These are phyloP conservation scores for Nigrograna mackinnonii DNA, from an alignment of 2,329 filamentous ascomycete genomes.

Conservation along the genomic window DNA sequence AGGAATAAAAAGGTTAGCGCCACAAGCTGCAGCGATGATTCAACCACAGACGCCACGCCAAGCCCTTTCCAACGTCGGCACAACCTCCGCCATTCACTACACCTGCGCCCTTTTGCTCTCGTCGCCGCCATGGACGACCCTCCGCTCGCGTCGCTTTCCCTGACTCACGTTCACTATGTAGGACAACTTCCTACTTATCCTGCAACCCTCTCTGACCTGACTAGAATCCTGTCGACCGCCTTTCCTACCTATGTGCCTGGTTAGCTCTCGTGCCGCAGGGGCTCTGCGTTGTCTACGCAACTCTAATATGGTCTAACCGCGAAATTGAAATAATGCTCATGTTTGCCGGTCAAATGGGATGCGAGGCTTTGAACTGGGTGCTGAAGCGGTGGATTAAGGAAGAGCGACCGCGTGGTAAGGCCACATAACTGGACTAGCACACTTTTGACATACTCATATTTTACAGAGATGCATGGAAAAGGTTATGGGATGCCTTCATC, in stretches of 20 bases:
- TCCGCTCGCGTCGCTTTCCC: slow-evolving; percentile 82
- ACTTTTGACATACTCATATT: slow-evolving; percentile 7
- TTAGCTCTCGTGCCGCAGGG: slow-evolving; percentile 92
- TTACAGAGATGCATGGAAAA: slow-evolving; percentile 74
- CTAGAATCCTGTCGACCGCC: slow-evolving; percentile 80
- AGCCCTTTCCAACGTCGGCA: no score
- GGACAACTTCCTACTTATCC: slow-evolving; percentile 32
- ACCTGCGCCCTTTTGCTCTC: no score
- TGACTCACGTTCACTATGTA: slow-evolving; percentile 97
- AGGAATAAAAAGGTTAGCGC: no score
- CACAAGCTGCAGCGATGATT: no score
- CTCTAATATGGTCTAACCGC: slow-evolving; percentile 86
- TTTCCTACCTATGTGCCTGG: slow-evolving; percentile 90
- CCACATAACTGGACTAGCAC: not conserved
- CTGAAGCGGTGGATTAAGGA: slow-evolving; percentile 93
- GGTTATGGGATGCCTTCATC: slow-evolving; percentile 98
- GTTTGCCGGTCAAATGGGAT: slow-evolving; percentile 88
- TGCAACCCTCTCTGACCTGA: slow-evolving; percentile 19
- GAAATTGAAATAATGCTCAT: slow-evolving; percentile 88
- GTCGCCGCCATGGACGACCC: slow-evolving; percentile 48
- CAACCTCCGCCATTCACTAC: no score
- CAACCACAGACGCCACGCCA: no score
- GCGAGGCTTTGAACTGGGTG: slow-evolving; percentile 87
- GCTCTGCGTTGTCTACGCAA: slow-evolving; percentile 86
- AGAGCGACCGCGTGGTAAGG: slow-evolving; percentile 75